These are phyloP conservation scores for Oehlia diaphana DNA, from an alignment of 192 early-diverging fungal species.

Conservation along the genomic window DNA sequence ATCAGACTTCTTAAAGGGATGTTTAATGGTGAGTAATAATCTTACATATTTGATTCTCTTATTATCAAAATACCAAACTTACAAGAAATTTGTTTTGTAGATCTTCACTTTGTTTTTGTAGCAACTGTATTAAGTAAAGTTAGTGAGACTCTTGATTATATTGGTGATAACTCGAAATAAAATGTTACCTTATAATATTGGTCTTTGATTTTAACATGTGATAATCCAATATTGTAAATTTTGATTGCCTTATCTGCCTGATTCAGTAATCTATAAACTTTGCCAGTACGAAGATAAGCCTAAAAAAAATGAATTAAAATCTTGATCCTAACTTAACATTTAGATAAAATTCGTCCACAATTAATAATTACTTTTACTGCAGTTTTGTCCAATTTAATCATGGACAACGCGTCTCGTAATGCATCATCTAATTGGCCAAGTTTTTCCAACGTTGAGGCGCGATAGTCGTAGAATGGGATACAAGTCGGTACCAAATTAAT, in stretches of 20 bases:
- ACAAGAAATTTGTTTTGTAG: not conserved
- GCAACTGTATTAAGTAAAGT: not conserved
- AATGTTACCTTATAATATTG: not conserved
- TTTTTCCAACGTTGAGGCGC: slow-evolving; percentile 26
- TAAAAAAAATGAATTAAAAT: not conserved
- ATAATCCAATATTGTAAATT: not conserved
- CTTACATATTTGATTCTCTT: not conserved
- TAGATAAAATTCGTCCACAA: not conserved
- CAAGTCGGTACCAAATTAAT: slow-evolving; percentile 16
- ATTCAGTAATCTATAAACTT: not conserved
- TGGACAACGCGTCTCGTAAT: slow-evolving; percentile 23
- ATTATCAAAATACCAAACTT: not conserved
- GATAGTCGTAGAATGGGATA: slow-evolving; percentile 31
- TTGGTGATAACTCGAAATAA: not conserved
- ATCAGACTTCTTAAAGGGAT: not conserved
- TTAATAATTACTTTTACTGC: slow-evolving; percentile 17
- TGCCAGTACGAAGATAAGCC: slow-evolving; percentile 17
- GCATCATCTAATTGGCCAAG: slow-evolving; percentile 16
- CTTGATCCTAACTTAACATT: not conserved
- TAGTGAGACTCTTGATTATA: not conserved
- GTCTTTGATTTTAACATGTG: not conserved
- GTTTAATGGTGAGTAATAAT: not conserved
- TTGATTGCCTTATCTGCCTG: not conserved
- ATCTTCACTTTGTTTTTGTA: not conserved
- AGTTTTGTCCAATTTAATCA: slow-evolving; percentile 22